phyloP scores from a whole-genome alignment of 2,329 filamentous ascomycete genomes.

The Neocatenulostroma microsporum region DNA sequence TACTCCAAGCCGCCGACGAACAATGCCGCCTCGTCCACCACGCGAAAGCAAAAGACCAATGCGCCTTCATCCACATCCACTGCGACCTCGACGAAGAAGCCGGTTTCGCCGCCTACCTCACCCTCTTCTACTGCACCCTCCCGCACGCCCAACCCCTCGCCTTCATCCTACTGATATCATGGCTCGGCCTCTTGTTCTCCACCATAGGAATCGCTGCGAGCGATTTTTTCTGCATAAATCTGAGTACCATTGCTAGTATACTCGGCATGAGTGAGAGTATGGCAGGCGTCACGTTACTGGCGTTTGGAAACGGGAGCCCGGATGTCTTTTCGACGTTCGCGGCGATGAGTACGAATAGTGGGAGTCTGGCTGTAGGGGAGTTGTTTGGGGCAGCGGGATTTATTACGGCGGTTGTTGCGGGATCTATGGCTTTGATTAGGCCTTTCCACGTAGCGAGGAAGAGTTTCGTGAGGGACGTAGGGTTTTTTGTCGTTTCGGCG shows the following conservation, averaged over 20 bases:
- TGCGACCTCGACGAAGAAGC: conserved; percentile 87
- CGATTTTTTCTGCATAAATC: conserved; percentile 96
- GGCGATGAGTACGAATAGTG: conserved; percentile 93
- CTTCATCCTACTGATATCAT: conserved; percentile 69
- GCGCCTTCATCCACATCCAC: conserved; percentile 72
- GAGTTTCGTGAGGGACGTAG: conserved; percentile 84
- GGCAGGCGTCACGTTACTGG: conserved; percentile 90
- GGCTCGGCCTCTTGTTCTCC: conserved; percentile 85
- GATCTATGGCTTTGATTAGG: conserved; percentile 92
- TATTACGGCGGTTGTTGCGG: conserved; percentile 91
- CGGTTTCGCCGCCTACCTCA: conserved; percentile 79
- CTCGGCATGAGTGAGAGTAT: conserved; percentile 92
- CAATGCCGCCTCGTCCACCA: conserved; percentile 74
- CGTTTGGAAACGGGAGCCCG: conserved; percentile 94
- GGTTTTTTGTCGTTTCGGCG: conserved; percentile 83
- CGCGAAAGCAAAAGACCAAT: conserved; percentile 60
- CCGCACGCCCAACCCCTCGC: conserved; percentile 61
- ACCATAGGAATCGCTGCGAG: conserved; percentile 97
- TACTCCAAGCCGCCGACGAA: conserved; percentile 29
- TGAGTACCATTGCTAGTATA: conserved; percentile 83
- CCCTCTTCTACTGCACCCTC: conserved; percentile 81
- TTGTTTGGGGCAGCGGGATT: conserved; percentile 91
- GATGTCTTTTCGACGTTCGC: conserved; percentile 99
- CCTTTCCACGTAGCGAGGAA: conserved; percentile 86
- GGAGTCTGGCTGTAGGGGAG: conserved; percentile 93